Evolutionary conservation across 164 flowering plant genomes (phyloP).

Genomic region (Macadamia tetraphylla): DNA sequence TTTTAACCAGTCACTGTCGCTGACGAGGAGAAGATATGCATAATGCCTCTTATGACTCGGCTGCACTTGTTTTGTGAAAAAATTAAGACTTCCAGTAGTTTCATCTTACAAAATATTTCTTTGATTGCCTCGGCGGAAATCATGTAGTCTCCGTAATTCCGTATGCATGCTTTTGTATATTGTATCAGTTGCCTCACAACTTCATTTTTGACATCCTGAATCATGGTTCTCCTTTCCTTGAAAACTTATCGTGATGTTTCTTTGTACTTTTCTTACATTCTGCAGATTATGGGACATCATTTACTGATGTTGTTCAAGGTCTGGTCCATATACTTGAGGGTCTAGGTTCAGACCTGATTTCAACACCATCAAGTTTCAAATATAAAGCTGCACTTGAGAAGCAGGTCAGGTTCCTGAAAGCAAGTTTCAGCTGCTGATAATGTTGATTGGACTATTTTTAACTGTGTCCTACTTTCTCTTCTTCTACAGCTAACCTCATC

Average conservation of each 20-base stretch:
- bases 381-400: conserved; percentile 77
- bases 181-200: neutral
- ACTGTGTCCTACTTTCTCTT: neutral
- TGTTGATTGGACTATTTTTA: neutral
- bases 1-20: no score
- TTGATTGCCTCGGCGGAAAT: neutral
- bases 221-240: neutral
- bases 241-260: neutral
- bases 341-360: conserved; percentile 44
- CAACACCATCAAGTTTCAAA: conserved; percentile 69
- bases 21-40: no score
- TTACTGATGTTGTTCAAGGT: conserved; percentile 71
- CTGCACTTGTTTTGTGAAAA: no score
- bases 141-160: no score
- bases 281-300: conserved; percentile 87
- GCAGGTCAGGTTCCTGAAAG: conserved; percentile 47
- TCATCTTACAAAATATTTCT: no score
- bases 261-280: neutral
- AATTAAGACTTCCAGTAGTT: no score
- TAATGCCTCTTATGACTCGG: no score
- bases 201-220: neutral
- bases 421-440: neutral
- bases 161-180: no score
- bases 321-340: conserved; percentile 63
- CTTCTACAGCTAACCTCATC: conserved; percentile 65